Conservation (phyloP, 2,329 filamentous ascomycete genomes). For the Claviceps spartinae region DNA sequence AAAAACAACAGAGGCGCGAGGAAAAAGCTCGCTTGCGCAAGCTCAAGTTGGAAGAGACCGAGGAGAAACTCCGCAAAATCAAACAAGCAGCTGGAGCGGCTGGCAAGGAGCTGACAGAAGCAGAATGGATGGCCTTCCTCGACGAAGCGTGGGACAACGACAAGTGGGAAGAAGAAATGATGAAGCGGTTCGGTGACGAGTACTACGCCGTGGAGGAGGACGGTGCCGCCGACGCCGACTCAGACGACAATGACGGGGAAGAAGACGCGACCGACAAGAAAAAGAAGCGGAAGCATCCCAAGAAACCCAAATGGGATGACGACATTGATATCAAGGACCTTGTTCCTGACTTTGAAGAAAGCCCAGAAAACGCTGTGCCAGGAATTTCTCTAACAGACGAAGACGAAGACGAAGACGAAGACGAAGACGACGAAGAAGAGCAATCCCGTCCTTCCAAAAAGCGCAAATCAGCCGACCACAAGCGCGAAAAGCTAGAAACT, state of each 20-base stretch:
- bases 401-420: constrained; percentile 20
- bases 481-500: constrained; percentile 41
- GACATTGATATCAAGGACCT: constrained; percentile 96
- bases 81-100: constrained; percentile 74
- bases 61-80: constrained; percentile 75
- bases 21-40: constrained; percentile 76
- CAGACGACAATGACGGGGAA: constrained; percentile 26
- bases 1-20: constrained; percentile 60
- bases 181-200: constrained; percentile 70
- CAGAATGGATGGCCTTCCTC: constrained; percentile 74
- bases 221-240: constrained; percentile 38
- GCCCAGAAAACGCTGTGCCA: constrained; percentile 29
- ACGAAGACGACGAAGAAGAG: constrained; percentile 28
- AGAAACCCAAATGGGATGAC: constrained; percentile 73
- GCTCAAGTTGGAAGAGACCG: constrained; percentile 81
- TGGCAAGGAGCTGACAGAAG: constrained; percentile 51
- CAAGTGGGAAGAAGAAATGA: constrained; percentile 85
- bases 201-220: constrained; percentile 71
- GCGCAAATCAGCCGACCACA: constrained; percentile 46
- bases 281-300: constrained; percentile 30
- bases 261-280: constrained; percentile 32
- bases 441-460: constrained; percentile 38
- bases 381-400: constrained; percentile 39
- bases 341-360: constrained; percentile 71
- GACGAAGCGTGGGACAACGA: constrained; percentile 82